These are phyloP conservation scores for Tilletiaria anomala DNA, from an alignment of 1,284 basidiomycete genomes.

Conservation along the genomic window DNA sequence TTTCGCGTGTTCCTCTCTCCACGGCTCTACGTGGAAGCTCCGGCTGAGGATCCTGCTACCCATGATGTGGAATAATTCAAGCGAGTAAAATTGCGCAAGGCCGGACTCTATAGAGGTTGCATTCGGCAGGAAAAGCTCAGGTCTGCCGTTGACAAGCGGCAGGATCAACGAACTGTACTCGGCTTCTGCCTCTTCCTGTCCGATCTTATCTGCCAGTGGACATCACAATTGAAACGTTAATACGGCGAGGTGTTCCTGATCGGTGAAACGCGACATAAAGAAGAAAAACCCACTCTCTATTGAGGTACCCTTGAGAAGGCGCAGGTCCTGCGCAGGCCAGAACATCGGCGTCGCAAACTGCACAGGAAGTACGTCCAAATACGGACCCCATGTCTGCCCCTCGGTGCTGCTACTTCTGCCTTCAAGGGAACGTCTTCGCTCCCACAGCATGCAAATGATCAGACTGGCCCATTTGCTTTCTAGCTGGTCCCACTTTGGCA, in stretches of 20 bases:
- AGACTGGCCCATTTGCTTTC: background rate
- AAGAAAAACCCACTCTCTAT: constrained; percentile 55
- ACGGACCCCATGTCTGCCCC: constrained; percentile 23
- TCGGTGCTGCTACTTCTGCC: constrained; percentile 1
- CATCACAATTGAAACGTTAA: constrained; percentile 1
- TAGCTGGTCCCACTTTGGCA: background rate
- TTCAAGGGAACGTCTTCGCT: constrained; percentile 6
- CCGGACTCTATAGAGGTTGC: constrained; percentile 22
- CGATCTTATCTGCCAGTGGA: constrained; percentile 58
- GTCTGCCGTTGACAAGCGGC: background rate
- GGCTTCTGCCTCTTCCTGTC: constrained; percentile 63
- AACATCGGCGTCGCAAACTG: constrained; percentile 88
- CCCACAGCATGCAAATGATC: background rate
- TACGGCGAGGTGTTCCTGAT: too few relatives aligned
- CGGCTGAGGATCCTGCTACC: constrained; percentile 86
- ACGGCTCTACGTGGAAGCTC: constrained; percentile 56
- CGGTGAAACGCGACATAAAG: background rate
- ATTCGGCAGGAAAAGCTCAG: background rate
- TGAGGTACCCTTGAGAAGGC: constrained; percentile 66
- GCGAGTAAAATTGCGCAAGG: constrained; percentile 50
- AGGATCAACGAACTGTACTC: constrained; percentile 47
- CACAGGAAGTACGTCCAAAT: constrained; percentile 48
- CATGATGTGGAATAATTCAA: constrained; percentile 71
- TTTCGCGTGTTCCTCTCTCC: constrained; percentile 5
- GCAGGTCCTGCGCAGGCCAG: constrained; percentile 62